Evolutionary conservation across 2,329 filamentous ascomycete species (phyloP).

Genomic region (Dothideomycetes sp.): DNA sequence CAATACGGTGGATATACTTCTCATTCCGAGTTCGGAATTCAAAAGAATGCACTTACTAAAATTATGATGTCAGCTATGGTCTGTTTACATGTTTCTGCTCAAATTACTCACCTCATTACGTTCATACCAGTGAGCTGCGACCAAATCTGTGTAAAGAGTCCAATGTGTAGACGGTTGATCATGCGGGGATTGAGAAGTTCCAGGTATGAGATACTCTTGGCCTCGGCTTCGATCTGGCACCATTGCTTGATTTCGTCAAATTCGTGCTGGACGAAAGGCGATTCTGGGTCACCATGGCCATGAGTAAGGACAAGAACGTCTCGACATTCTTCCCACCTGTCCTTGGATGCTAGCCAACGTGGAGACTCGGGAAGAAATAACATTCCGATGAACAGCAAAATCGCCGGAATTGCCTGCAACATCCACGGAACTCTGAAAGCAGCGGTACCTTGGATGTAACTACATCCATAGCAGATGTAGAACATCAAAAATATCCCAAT

Average conservation of each 20-base stretch:
- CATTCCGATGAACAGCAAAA: conserved; percentile 33
- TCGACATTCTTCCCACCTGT: conserved; percentile 33
- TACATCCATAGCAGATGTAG: conserved; percentile 53
- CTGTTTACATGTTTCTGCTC: background rate
- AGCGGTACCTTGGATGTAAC: conserved; percentile 45
- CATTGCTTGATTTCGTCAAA: conserved; percentile 60
- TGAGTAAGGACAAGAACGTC: conserved; percentile 32
- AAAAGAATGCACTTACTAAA: conserved; percentile 3
- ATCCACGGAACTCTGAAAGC: conserved; percentile 55
- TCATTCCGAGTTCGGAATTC: too few species aligned
- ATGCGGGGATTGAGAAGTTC: conserved; percentile 65
- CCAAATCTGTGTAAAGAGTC: conserved; percentile 65
- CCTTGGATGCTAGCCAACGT: conserved; percentile 34
- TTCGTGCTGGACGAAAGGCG: conserved; percentile 53
- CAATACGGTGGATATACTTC: too few species aligned
- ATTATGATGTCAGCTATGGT: conserved; percentile 7
- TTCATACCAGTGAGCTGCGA: conserved; percentile 69
- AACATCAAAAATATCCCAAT: conserved; percentile 57
- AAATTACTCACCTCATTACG: conserved; percentile 40
- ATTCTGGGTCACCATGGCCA: conserved; percentile 23
- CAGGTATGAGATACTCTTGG: conserved; percentile 57
- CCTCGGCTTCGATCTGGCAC: conserved; percentile 59
- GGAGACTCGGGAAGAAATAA: conserved; percentile 37
- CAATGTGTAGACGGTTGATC: conserved; percentile 62
- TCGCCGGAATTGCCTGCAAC: conserved; percentile 33